Base-by-base conservation (phyloP, 2,329 filamentous ascomycete species). In the Phoma sp. region DNA sequence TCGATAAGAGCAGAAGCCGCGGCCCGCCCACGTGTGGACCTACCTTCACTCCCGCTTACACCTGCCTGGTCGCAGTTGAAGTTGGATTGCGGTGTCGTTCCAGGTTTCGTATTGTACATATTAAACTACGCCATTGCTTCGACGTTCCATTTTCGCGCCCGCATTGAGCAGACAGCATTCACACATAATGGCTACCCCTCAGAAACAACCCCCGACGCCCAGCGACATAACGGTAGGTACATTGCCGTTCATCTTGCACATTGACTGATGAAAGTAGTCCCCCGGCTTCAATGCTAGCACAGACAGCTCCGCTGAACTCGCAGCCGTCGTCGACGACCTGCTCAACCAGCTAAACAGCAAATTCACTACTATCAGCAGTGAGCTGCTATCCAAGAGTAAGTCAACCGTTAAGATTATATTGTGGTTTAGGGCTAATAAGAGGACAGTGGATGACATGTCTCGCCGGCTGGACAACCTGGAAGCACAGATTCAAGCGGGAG, bases 361-460 rank as follows among this genome's bases (percentile, higher is more conserved):
- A 74, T 96, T 96, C 74, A 87, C 90, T 17, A 86, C 85, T 11
- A 87, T 96, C 5, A 96, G 91, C 7, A 89, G 86, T 55, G 93
- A 96, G 76, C 88, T 97, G 54, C 91, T 96, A 66, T 85, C 89
- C 30, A 96, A 96, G 78, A 91, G 92, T 96, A 76, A 73, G 87
- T 53, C 32, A n/a, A 1, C 1, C 28, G 2, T n/a, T n/a, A n/a
- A n/a, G n/a, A n/a, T n/a, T n/a, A n/a, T n/a, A n/a, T n/a, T n/a
- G 12, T 43, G 39, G 12, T 32, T 7, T 2, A 32, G 18, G 23
- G 34, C 45, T 59, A 7, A 55, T 7, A 7, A 25, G 26, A 7
- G 6, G 2, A 15, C 21, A 96, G 92, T 97, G 90, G 93, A 96
- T 70, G 92, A 96, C 60, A 96, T 97, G 92, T 90, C 91, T 12